phyloP scores from a whole-genome alignment of 148 eudicot species.

The Selenicereus undatus region DNA sequence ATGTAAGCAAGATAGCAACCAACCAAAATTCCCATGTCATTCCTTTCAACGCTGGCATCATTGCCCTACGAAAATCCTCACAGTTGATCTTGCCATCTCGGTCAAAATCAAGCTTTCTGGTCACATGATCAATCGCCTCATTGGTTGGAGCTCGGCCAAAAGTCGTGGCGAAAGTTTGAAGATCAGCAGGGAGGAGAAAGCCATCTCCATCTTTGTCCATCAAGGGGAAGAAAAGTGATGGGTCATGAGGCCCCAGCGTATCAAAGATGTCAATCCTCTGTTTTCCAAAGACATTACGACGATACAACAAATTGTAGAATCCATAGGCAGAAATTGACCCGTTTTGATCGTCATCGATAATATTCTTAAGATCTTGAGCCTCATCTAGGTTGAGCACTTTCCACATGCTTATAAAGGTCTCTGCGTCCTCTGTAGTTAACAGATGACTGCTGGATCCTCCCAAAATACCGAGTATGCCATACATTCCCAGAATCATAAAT shows the following conservation, averaged over 20 bases:
- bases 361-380: neutral
- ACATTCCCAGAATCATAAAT: slow-evolving; percentile 15
- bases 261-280: neutral
- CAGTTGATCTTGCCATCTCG: slow-evolving; percentile 1
- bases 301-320: slow-evolving; percentile 8
- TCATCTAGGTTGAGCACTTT: neutral
- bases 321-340: neutral
- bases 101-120: neutral
- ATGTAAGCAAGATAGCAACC: slow-evolving; percentile 12
- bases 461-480: slow-evolving; percentile 10
- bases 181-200: slow-evolving; percentile 3
- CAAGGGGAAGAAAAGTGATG: slow-evolving; percentile 5
- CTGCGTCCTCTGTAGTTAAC: neutral
- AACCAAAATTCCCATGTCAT: slow-evolving; percentile 21
- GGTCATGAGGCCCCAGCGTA: neutral
- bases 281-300: neutral
- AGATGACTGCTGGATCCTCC: neutral
- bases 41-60: slow-evolving; percentile 3
- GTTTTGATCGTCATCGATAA: neutral
- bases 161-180: neutral
- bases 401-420: slow-evolving; percentile 7
- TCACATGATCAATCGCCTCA: neutral
- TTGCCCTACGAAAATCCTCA: slow-evolving; percentile 1
- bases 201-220: slow-evolving; percentile 12
- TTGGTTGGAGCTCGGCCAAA: neutral